Evolutionary conservation across 73 alveolate genomes (phyloP).

Genomic region (Paramecium octaurelia): DNA sequence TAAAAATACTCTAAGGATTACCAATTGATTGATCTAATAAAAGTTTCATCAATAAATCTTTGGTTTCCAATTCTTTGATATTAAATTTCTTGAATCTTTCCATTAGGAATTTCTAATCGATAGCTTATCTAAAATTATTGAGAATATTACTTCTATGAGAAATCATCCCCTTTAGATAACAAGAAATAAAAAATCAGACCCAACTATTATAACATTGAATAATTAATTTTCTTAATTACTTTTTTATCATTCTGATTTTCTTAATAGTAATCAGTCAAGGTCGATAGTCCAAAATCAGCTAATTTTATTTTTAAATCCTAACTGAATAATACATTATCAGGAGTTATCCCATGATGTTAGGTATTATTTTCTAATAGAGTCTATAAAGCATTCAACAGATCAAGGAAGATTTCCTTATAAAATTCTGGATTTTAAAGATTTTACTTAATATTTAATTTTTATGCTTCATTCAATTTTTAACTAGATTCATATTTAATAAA

Average conservation of each 20-base stretch:
- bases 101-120: constrained; percentile 9
- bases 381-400: constrained; percentile 72
- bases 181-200: constrained; percentile 71
- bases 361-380: constrained; percentile 75
- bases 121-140: constrained; percentile 47
- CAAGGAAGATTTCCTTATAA: constrained; percentile 62
- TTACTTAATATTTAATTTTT: neutral
- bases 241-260: neutral
- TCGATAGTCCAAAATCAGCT: constrained; percentile 89
- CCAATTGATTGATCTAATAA: neutral
- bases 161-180: constrained; percentile 66
- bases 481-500: neutral
- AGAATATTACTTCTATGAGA: constrained; percentile 61
- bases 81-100: constrained; percentile 24
- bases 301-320: constrained; percentile 73
- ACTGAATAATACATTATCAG: constrained; percentile 80
- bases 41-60: neutral
- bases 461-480: neutral
- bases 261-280: constrained; percentile 46
- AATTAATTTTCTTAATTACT: neutral
- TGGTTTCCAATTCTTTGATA: neutral
- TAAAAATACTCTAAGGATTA: neutral
- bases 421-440: neutral
- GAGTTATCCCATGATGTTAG: constrained; percentile 91
- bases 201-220: constrained; percentile 62